Conservation (phyloP, 345 rosid species). For the Gossypium anomalum region DNA sequence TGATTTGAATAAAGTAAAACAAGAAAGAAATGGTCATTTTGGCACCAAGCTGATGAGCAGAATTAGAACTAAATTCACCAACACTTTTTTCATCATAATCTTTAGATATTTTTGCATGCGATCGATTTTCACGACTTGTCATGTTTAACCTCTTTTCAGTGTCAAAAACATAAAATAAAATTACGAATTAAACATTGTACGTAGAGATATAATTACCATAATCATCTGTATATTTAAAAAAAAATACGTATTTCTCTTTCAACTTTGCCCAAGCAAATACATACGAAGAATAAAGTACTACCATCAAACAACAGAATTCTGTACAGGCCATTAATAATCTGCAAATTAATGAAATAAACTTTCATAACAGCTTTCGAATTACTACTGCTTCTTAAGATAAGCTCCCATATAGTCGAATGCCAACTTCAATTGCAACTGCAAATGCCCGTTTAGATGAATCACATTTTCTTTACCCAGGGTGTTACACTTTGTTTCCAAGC, state of each 20-base stretch:
- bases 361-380: no score
- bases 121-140: no score
- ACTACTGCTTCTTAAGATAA: no score
- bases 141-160: no score
- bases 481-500: slow-evolving; percentile 70
- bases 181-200: no score
- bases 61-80: not conserved
- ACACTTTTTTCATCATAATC: not conserved
- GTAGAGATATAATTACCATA: no score
- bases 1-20: not conserved
- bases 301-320: slow-evolving; percentile 15
- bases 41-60: not conserved
- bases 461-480: slow-evolving; percentile 42
- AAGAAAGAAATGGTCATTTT: not conserved
- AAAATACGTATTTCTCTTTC: not conserved
- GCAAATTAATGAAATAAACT: no score
- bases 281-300: no score
- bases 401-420: slow-evolving; percentile 57
- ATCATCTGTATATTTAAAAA: no score
- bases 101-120: not conserved
- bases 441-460: slow-evolving; percentile 44
- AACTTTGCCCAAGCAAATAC: not conserved
- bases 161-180: no score
- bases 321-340: not conserved
- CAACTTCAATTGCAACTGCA: slow-evolving; percentile 52